These are phyloP conservation scores for Serendipita vermifera DNA, from an alignment of 768 basidiomycete genomes.

Conservation along the genomic window DNA sequence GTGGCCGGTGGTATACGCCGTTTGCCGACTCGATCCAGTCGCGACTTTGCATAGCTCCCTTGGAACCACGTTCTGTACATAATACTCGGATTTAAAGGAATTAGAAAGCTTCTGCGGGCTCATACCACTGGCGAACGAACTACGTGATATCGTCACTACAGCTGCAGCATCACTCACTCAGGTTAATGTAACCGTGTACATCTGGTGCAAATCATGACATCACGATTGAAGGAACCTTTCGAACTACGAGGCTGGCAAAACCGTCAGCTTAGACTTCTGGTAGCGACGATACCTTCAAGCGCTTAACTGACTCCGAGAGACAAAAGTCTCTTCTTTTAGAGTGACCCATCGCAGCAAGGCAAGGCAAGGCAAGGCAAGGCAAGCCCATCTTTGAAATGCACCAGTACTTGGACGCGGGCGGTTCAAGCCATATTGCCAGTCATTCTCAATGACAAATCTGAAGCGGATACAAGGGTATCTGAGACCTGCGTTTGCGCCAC, in stretches of 20 bases:
- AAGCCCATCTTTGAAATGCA: constrained; percentile 39
- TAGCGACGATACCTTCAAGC: constrained; percentile 39
- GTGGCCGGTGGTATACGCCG: too few species aligned
- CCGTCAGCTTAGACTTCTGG: constrained; percentile 30
- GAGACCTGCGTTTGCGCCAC: constrained; percentile 43
- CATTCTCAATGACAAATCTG: too few species aligned
- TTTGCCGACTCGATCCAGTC: too few species aligned
- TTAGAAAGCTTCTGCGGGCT: too few species aligned
- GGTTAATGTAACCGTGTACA: constrained; percentile 49
- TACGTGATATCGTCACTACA: constrained; percentile 42
- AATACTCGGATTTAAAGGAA: too few species aligned
- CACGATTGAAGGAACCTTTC: constrained; percentile 31
- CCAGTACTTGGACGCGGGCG: constrained; percentile 55
- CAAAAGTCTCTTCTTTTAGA: constrained; percentile 24
- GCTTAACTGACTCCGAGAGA: constrained; percentile 41
- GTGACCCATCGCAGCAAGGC: too few species aligned
- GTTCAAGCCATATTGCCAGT: constrained; percentile 32
- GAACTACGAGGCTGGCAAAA: constrained; percentile 49
- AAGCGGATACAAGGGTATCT: constrained; percentile 30
- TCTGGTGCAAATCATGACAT: constrained; percentile 43
- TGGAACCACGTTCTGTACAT: too few species aligned
- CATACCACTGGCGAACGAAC: constrained; percentile 64
- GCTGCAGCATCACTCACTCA: constrained; percentile 44
- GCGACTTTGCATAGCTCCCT: too few species aligned
- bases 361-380: neutral